Evolutionary conservation across 169 alveolate genomes (phyloP).

Genomic region (Pseudocohnilembus persalinus): DNA sequence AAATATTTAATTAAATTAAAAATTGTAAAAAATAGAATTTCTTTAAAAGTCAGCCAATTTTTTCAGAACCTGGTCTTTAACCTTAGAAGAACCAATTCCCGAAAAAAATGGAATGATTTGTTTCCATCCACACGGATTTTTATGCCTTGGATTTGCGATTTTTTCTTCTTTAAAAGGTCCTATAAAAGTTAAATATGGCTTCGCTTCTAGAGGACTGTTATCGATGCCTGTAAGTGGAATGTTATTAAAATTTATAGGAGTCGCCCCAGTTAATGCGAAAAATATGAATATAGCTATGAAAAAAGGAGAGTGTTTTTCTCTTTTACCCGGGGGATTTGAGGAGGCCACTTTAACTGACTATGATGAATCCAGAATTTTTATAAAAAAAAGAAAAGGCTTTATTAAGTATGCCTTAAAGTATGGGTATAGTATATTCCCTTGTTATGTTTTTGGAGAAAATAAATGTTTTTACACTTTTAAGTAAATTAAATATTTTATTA

Average conservation of each 20-base stretch:
- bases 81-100: neutral
- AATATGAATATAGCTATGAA: constrained; percentile 17
- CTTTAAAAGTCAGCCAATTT: neutral
- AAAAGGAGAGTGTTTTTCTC: constrained; percentile 16
- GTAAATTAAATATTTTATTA: no score
- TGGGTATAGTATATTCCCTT: constrained; percentile 35
- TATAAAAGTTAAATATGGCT: neutral
- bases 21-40: neutral
- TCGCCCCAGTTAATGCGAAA: constrained; percentile 30
- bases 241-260: constrained; percentile 23
- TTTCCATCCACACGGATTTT: constrained; percentile 44
- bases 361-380: constrained; percentile 26
- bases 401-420: constrained; percentile 38
- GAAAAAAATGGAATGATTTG: neutral
- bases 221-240: constrained; percentile 34
- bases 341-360: constrained; percentile 29
- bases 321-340: constrained; percentile 43
- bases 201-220: constrained; percentile 30
- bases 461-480: constrained; percentile 19
- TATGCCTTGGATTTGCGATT: constrained; percentile 1
- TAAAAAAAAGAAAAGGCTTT: constrained; percentile 43
- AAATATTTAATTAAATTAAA: no score
- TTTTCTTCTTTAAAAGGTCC: constrained; percentile 16
- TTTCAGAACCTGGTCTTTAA: constrained; percentile 5
- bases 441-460: constrained; percentile 40